Conservation (phyloP, 495 filamentous ascomycete genomes). For the Venustampulla echinocandica region DNA sequence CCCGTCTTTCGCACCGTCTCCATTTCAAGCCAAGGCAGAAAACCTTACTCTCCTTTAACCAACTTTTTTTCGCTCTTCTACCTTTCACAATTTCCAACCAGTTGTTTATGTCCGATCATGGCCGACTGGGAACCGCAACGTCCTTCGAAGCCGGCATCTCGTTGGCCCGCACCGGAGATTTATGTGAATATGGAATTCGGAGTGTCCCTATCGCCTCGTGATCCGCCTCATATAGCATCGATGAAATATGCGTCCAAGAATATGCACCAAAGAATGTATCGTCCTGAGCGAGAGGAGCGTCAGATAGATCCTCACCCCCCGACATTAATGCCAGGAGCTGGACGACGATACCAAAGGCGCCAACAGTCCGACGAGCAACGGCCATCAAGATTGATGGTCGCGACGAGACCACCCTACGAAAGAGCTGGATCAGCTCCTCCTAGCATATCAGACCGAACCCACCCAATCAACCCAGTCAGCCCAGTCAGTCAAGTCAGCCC, state of each 20-base stretch:
- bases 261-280: conserved; percentile 8
- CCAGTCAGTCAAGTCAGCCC: neutral
- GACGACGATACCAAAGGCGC: neutral
- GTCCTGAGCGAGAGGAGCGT: neutral
- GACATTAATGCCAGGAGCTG: neutral
- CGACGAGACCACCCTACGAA: conserved; percentile 5
- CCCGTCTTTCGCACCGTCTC: neutral
- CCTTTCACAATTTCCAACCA: no score
- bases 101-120: no score
- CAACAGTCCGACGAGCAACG: conserved; percentile 1
- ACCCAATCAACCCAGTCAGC: conserved; percentile 2
- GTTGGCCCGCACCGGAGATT: conserved; percentile 7
- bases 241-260: conserved; percentile 7
- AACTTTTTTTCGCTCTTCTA: neutral
- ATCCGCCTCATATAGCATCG: conserved; percentile 1
- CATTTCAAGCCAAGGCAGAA: neutral
- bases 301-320: neutral
- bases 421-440: conserved; percentile 11
- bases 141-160: neutral
- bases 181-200: conserved; percentile 11
- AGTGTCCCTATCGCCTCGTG: conserved; percentile 5
- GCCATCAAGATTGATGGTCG: conserved; percentile 2
- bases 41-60: neutral
- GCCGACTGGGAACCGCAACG: conserved; percentile 2
- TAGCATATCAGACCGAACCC: neutral